Conservation (phyloP, 257 asterid species). For the Plantago major region DNA sequence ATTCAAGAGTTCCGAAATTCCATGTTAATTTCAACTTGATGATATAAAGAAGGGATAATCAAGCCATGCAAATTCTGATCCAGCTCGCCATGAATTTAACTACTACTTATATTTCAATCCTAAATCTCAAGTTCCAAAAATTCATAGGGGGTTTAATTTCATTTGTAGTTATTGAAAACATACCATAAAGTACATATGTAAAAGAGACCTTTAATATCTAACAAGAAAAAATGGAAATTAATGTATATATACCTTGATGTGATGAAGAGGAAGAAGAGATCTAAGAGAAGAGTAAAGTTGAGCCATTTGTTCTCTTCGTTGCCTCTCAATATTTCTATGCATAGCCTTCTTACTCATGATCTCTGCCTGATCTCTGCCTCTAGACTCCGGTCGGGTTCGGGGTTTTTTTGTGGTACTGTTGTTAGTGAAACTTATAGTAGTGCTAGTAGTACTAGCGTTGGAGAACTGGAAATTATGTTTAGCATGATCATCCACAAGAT, state of each 20-base stretch:
- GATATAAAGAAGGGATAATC: not conserved
- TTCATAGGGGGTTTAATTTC: too few relatives aligned
- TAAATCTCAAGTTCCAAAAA: too few relatives aligned
- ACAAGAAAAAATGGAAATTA: not conserved
- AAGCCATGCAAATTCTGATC: not conserved
- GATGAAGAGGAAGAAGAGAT: constrained; percentile 3
- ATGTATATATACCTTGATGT: not conserved
- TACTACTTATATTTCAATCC: too few relatives aligned
- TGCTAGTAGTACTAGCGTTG: not conserved
- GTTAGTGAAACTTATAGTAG: constrained; percentile 4
- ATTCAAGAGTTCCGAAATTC: too few relatives aligned
- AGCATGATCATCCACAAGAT: not conserved
- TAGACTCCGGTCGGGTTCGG: not conserved
- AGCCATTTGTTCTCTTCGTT: constrained; percentile 8
- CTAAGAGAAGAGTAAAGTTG: constrained; percentile 6
- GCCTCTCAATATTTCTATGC: constrained; percentile 12
- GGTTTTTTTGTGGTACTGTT: not conserved
- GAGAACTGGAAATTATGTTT: not conserved
- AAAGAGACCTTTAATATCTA: not conserved
- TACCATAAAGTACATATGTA: not conserved
- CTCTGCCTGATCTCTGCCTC: not conserved
- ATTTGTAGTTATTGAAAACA: too few relatives aligned
- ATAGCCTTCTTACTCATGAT: not conserved
- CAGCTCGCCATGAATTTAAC: too few relatives aligned
- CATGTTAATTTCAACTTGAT: too few relatives aligned